Evolutionary conservation across 768 basidiomycete genomes (phyloP), one percentile per base, ranked within the genome.

Genomic region (Piloderma croceum): DNA sequence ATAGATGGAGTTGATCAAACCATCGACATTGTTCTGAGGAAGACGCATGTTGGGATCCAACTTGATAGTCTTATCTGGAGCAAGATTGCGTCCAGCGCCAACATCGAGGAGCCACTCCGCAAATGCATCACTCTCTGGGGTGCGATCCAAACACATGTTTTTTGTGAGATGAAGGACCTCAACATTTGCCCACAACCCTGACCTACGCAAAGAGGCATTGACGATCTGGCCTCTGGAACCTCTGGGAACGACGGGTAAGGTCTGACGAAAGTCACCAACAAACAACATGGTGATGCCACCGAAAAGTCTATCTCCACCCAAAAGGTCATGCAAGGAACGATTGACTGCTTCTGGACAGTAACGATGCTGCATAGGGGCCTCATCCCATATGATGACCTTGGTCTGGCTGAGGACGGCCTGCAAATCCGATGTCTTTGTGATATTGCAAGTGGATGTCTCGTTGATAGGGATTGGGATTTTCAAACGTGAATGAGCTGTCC

Each of bases 381-480:
- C n/a, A n/a, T n/a, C n/a, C n/a, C n/a, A n/a, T n/a, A n/a, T n/a
- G n/a, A n/a, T n/a, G n/a, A n/a, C n/a, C n/a, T n/a, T n/a, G n/a
- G n/a, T n/a, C n/a, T n/a, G n/a, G n/a, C n/a, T n/a, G n/a, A n/a
- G n/a, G n/a, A n/a, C n/a, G n/a, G n/a, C n/a, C n/a, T n/a, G n/a
- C n/a, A n/a, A n/a, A n/a, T n/a, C n/a, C n/a, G n/a, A n/a, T n/a
- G n/a, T n/a, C n/a, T 56, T 57, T 10, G 41, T 27, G 22, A 65
- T 51, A 10, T 24, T 46, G 46, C 61, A 65, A 1, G 38, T n/a
- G 35, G 7, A 51, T 54, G 2, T 39, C 24, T n/a, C n/a, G n/a
- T n/a, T n/a, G n/a, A n/a, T n/a, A n/a, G n/a, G n/a, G n/a, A 73
- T 52, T 1, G 71, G 74, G 39, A 74, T 70, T 41, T 71, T 68